Percentiles rank a stretch among this genome's conserved stretches.
phyloP scores from a whole-genome alignment of 495 filamentous ascomycete genomes.

The Parmelia sp. region DNA sequence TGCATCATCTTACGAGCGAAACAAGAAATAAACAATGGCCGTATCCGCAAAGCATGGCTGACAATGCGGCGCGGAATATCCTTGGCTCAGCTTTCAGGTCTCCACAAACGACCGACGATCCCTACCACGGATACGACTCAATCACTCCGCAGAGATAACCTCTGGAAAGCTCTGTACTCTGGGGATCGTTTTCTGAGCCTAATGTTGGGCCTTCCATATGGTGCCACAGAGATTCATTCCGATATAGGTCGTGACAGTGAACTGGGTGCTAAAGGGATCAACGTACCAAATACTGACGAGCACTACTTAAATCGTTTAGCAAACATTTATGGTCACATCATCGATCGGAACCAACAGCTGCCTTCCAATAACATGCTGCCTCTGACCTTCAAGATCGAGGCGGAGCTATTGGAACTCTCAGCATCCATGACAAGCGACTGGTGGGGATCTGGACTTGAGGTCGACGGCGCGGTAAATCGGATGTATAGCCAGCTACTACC shows the following conservation, averaged over 20 bases:
- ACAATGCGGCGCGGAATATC: conserved; percentile 41
- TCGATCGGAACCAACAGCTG: conserved; percentile 45
- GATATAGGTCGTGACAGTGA: conserved; percentile 27
- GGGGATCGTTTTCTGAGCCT: conserved; percentile 43
- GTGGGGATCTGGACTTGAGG: conserved; percentile 25
- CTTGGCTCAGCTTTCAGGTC: conserved; percentile 43
- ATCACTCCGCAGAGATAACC: background rate
- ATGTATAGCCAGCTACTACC: conserved; percentile 35
- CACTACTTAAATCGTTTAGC: conserved; percentile 34
- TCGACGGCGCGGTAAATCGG: conserved; percentile 19
- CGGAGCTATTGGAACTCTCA: conserved; percentile 40
- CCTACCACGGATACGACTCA: background rate
- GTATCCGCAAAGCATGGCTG: conserved; percentile 48
- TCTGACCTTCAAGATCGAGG: conserved; percentile 42
- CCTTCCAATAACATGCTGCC: conserved; percentile 18
- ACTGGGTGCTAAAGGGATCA: conserved; percentile 19
- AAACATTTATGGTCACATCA: conserved; percentile 42
- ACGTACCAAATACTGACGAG: conserved; percentile 17
- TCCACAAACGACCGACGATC: conserved; percentile 31
- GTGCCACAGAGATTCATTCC: conserved; percentile 35
- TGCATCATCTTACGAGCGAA: conserved; percentile 43
- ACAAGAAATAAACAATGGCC: conserved; percentile 44
- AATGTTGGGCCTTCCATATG: conserved; percentile 47
- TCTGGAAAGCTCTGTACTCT: conserved; percentile 43
- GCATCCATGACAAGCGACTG: conserved; percentile 35